Evolutionary conservation across 1,284 basidiomycete species (phyloP).

Genomic region (Ceratobasidium papillatum): DNA sequence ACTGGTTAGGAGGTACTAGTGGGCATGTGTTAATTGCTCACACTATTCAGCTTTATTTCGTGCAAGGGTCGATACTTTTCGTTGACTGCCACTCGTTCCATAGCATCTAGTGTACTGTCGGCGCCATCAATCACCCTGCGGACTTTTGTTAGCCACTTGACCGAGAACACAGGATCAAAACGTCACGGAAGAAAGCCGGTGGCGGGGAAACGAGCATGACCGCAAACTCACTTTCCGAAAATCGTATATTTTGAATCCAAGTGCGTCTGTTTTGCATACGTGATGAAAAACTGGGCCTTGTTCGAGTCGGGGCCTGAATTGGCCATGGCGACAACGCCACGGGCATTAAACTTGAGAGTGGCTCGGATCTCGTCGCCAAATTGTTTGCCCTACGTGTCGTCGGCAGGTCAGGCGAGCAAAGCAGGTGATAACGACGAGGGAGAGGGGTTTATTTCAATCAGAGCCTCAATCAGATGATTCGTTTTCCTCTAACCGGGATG

Average conservation of each 20-base stretch:
- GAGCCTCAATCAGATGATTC: neutral
- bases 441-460: neutral
- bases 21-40: conserved; percentile 55
- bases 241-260: conserved; percentile 96
- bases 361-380: conserved; percentile 91
- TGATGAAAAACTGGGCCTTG: conserved; percentile 77
- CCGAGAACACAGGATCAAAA: neutral
- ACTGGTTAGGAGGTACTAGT: conserved; percentile 30
- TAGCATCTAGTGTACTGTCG: conserved; percentile 86
- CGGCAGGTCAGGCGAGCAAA: conserved; percentile 46
- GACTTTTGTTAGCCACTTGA: neutral
- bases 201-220: neutral
- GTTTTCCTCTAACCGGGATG: neutral
- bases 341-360: conserved; percentile 94
- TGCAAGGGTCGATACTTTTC: conserved; percentile 87
- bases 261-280: conserved; percentile 90
- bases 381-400: conserved; percentile 63
- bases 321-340: conserved; percentile 96
- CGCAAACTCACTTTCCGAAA: conserved; percentile 67
- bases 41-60: conserved; percentile 83
- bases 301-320: conserved; percentile 93
- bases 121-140: conserved; percentile 87
- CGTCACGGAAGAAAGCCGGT: neutral
- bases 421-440: neutral
- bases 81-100: conserved; percentile 91